Evolutionary conservation across 768 basidiomycete species (phyloP).

Genomic region (Pleurotus cornucopiae): DNA sequence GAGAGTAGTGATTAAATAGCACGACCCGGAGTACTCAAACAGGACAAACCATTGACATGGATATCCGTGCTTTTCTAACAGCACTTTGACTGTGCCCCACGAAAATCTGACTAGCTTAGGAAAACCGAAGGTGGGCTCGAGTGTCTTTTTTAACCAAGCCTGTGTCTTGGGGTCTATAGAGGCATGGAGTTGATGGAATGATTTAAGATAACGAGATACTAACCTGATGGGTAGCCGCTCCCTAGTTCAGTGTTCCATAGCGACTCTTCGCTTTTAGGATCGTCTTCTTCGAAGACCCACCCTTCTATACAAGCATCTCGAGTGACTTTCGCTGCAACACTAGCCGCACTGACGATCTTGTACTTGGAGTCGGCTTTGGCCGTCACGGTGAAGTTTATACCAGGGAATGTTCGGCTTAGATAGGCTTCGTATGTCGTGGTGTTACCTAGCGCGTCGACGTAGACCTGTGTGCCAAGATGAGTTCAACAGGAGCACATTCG

Average conservation of each 20-base stretch:
- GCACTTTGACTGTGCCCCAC: conserved; percentile 89
- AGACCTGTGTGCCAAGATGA: conserved; percentile 50
- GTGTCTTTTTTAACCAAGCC: conserved; percentile 69
- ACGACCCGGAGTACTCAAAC: neutral
- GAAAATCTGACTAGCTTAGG: conserved; percentile 90
- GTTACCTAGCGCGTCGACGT: conserved; percentile 91
- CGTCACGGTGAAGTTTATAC: conserved; percentile 82
- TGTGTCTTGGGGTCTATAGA: conserved; percentile 84
- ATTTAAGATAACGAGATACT: neutral
- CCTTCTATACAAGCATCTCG: conserved; percentile 85
- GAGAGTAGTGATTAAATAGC: neutral
- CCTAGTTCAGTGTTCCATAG: conserved; percentile 47
- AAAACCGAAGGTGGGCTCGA: conserved; percentile 90
- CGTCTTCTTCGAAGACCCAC: conserved; percentile 73
- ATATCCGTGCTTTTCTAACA: conserved; percentile 78
- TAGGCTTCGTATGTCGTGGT: conserved; percentile 83
- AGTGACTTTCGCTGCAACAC: conserved; percentile 97
- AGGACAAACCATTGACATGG: conserved; percentile 68
- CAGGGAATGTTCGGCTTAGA: conserved; percentile 77
- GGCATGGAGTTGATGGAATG: neutral
- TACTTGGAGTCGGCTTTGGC: conserved; percentile 94
- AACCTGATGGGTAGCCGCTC: conserved; percentile 91
- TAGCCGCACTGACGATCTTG: conserved; percentile 96
- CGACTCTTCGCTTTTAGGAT: neutral
- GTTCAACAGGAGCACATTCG: no score